A percentile compares a stretch with the other conserved stretches of the same genome.
phyloP scores from a whole-genome alignment of 2,329 filamentous ascomycete species.

The Epichloe uncinata region DNA sequence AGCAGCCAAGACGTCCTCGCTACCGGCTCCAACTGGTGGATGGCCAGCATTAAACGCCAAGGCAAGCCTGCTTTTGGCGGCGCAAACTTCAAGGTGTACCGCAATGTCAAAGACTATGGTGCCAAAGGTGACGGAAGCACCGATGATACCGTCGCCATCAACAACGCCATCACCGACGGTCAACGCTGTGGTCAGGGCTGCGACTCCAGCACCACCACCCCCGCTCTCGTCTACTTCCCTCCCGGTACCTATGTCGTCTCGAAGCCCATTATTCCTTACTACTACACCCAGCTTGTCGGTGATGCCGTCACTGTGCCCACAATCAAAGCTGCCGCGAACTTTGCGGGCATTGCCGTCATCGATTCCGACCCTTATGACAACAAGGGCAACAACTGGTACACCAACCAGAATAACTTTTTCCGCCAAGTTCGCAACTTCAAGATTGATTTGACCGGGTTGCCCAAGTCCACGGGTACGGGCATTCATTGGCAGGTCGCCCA shows the following conservation, averaged over 20 bases:
- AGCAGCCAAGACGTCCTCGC: slow-evolving; percentile 10
- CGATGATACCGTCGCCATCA: slow-evolving; percentile 85
- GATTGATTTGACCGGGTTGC: slow-evolving; percentile 59
- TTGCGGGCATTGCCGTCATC: slow-evolving; percentile 76
- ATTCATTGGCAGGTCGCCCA: slow-evolving; percentile 84
- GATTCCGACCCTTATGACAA: slow-evolving; percentile 74
- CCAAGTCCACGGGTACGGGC: slow-evolving; percentile 46
- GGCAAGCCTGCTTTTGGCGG: slow-evolving; percentile 48
- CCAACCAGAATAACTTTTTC: slow-evolving; percentile 77
- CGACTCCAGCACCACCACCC: slow-evolving; percentile 70
- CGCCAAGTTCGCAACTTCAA: slow-evolving; percentile 71
- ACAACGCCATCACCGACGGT: slow-evolving; percentile 64
- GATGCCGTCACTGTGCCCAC: slow-evolving; percentile 61
- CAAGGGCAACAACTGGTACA: slow-evolving; percentile 58
- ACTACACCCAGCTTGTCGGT: slow-evolving; percentile 88
- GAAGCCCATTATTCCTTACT: slow-evolving; percentile 67
- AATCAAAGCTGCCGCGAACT: slow-evolving; percentile 59
- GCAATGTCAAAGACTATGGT: slow-evolving; percentile 66
- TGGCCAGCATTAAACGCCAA: slow-evolving; percentile 54
- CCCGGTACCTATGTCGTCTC: slow-evolving; percentile 75
- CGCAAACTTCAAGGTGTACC: slow-evolving; percentile 54
- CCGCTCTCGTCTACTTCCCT: slow-evolving; percentile 85
- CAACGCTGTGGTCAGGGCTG: slow-evolving; percentile 69
- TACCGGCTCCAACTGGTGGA: slow-evolving; percentile 50
- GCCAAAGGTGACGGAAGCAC: slow-evolving; percentile 54